phyloP scores from a whole-genome alignment of 1,284 basidiomycete genomes.

The Microstroma glucosiphilum region DNA sequence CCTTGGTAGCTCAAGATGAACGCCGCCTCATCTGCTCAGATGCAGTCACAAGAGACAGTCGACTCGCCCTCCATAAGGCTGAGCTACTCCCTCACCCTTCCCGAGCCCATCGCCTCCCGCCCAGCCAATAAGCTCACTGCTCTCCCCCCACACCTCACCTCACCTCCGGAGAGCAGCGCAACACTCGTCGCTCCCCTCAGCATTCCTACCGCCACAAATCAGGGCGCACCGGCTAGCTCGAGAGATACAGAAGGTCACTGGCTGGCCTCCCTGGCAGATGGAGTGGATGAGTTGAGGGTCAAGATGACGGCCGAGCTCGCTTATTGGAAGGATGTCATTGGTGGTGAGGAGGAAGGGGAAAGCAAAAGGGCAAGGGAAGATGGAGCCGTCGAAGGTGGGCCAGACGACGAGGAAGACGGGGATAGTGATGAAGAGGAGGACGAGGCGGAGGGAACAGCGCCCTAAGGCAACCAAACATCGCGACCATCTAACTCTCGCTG shows the following conservation, averaged over 20 bases:
- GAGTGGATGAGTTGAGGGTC: not conserved
- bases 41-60: too few relatives aligned
- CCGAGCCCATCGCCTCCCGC: not conserved
- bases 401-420: not conserved
- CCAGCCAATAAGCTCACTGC: not conserved
- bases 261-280: constrained; percentile 1
- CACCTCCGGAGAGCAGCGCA: too few relatives aligned
- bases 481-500: too few relatives aligned
- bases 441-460: not conserved
- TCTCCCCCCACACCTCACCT: too few relatives aligned
- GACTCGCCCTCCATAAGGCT: not conserved
- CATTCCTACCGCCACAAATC: not conserved
- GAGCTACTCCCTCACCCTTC: not conserved
- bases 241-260: not conserved
- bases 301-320: not conserved
- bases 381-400: not conserved
- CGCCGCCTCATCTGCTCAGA: too few relatives aligned
- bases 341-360: not conserved
- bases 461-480: too few relatives aligned
- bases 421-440: not conserved
- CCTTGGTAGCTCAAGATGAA: too few relatives aligned
- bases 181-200: not conserved
- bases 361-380: not conserved
- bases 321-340: not conserved
- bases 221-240: not conserved